Evolutionary conservation across 2,329 filamentous ascomycete genomes (phyloP).

Genomic region (Fusarium aywerte): DNA sequence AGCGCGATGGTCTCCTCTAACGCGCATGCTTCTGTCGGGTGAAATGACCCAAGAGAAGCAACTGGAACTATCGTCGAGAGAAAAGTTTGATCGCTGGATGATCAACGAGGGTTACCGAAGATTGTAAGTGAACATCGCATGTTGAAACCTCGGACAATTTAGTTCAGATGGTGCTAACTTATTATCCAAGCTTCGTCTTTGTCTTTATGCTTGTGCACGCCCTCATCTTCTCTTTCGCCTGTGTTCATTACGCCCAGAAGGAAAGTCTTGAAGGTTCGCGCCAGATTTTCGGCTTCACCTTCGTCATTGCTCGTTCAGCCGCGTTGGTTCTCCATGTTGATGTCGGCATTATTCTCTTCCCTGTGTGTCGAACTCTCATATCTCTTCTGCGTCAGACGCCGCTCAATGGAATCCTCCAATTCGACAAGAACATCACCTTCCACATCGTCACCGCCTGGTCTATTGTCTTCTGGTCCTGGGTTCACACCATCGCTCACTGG

Average conservation of each 20-base stretch:
- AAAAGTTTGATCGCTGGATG: conserved; percentile 88
- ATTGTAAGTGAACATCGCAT: conserved; percentile 66
- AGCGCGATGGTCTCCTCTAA: conserved; percentile 84
- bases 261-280: conserved; percentile 75
- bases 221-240: conserved; percentile 82
- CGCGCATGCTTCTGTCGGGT: conserved; percentile 83
- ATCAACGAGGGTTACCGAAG: conserved; percentile 86
- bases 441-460: conserved; percentile 88
- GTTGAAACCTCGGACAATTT: not conserved
- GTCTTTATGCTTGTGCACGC: conserved; percentile 78
- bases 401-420: conserved; percentile 86
- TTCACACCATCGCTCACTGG: conserved; percentile 88
- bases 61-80: conserved; percentile 72
- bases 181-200: conserved; percentile 69
- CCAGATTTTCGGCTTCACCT: conserved; percentile 78
- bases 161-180: not conserved
- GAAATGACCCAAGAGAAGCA: conserved; percentile 82
- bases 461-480: conserved; percentile 88
- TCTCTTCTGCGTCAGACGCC: conserved; percentile 83
- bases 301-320: conserved; percentile 78
- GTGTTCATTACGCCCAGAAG: conserved; percentile 82
- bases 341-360: conserved; percentile 80
- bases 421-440: conserved; percentile 91
- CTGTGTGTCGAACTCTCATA: conserved; percentile 85
- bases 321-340: conserved; percentile 85